Percentiles rank a stretch among this genome's conserved stretches.
These are phyloP conservation scores for Suillus decipiens DNA, from an alignment of 768 basidiomycete species.

Conservation along the genomic window DNA sequence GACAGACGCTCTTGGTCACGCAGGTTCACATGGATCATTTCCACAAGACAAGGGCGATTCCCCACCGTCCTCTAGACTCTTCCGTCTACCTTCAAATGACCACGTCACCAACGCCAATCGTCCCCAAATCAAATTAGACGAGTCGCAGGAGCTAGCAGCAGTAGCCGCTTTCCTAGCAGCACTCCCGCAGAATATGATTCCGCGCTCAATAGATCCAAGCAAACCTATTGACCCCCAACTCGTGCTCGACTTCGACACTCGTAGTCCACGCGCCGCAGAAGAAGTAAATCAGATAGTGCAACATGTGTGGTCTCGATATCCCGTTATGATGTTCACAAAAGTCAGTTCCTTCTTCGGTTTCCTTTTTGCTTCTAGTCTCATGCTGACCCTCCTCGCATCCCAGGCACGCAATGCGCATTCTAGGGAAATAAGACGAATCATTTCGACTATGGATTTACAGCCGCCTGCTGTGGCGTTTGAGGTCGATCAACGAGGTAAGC, in stretches of 20 bases:
- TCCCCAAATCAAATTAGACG: conserved; percentile 48
- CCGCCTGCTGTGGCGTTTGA: conserved; percentile 71
- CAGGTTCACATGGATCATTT: conserved; percentile 28
- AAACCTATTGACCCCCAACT: conserved; percentile 76
- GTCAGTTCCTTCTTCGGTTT: conserved; percentile 35
- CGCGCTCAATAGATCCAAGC: conserved; percentile 60
- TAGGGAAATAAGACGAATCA: conserved; percentile 64
- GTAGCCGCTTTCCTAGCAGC: conserved; percentile 73
- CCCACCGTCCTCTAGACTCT: conserved; percentile 37
- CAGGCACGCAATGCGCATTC: conserved; percentile 66
- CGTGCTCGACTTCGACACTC: conserved; percentile 81
- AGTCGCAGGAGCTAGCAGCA: conserved; percentile 70
- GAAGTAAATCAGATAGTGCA: conserved; percentile 61
- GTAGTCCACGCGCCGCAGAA: conserved; percentile 56
- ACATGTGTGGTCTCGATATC: conserved; percentile 73
- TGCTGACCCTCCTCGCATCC: conserved; percentile 10
- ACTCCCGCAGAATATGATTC: conserved; percentile 75
- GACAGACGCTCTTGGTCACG: conserved; percentile 29
- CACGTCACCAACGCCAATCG: conserved; percentile 22
- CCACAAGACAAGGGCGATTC: conserved; percentile 16
- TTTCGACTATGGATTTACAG: conserved; percentile 55
- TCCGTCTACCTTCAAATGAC: conserved; percentile 12
- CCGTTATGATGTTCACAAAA: conserved; percentile 76
- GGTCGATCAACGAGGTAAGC: conserved; percentile 58
- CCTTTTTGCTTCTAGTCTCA: conserved; percentile 6